Base-by-base conservation (phyloP, 2,329 filamentous ascomycete species). In the Aspergillus sp. region DNA sequence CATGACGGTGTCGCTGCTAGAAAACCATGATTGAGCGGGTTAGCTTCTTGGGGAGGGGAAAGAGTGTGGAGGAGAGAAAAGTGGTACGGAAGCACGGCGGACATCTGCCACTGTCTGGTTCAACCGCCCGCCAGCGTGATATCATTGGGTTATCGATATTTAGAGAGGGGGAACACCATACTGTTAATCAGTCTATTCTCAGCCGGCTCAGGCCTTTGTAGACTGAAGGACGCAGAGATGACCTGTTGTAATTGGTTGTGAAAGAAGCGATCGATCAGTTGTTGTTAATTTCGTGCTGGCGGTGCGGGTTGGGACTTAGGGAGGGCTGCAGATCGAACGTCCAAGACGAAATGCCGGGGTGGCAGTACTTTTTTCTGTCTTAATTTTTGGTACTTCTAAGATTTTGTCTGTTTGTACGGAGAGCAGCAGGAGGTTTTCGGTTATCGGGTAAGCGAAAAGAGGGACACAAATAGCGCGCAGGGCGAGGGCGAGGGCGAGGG, bases 101-200 rank as follows among this genome's bases (percentile, higher is more conserved):
- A 22, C 26, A 38, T 45, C 50, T 44, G 26, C 18, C 30, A 34
- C n/a, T 43, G 53, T 56, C 55, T 62, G 60, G 58, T 61, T 60
- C 50, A 59, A 58, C 53, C 53, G 53, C 54, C 58, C 53, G 53
- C 51, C 38, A 56, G 39, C 62, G 67, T 67, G 66, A 65, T 68
- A 68, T 69, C 64, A 68, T 66, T 66, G 62, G 61, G 62, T 61
- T 36, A 36, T 36, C 61, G 53, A 13, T 32, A 45, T 26, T 45
- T 50, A 45, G 43, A 51, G 53, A 48, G 43, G 41, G 45, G 53
- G 36, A 55, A 26, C 22, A 24, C 44, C 26, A n/a, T 45, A 55
- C 67, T 55, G 57, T 30, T 30, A 30, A 9, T 30, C 26, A 30
- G 8, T 67, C 68, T 64, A 65, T 69, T 65, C 68, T 69, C 64